Evolutionary conservation across 345 rosid species (phyloP).

Genomic region (Gossypium stocksii): DNA sequence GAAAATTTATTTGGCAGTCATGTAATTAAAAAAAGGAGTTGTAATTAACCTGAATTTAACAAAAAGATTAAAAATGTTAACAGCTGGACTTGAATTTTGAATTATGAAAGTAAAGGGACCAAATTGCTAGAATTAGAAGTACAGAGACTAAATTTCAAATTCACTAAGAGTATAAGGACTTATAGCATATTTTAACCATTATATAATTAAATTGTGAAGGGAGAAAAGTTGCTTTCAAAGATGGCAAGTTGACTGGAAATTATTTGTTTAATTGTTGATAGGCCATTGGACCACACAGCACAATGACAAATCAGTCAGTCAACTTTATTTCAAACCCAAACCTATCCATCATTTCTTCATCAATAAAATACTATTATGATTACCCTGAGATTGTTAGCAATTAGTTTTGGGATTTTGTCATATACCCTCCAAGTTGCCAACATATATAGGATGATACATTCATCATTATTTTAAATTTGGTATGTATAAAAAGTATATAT

Average conservation of each 20-base stretch:
- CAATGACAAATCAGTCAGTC: conserved; percentile 10
- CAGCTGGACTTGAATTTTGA: too few relatives aligned
- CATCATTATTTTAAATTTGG: too few relatives aligned
- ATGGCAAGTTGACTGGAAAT: not conserved
- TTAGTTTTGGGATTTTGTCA: not conserved
- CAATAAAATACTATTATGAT: not conserved
- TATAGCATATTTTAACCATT: too few relatives aligned
- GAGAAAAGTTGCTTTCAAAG: not conserved
- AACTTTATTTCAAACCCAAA: conserved; percentile 5
- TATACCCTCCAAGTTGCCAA: not conserved
- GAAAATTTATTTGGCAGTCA: too few relatives aligned
- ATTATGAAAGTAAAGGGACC: too few relatives aligned
- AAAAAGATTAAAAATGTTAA: too few relatives aligned
- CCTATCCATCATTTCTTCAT: not conserved
- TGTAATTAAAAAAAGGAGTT: too few relatives aligned
- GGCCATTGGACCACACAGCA: not conserved
- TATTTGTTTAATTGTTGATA: not conserved
- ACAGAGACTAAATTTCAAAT: too few relatives aligned
- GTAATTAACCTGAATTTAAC: too few relatives aligned
- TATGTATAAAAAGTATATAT: too few relatives aligned
- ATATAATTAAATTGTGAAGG: not conserved
- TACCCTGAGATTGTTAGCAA: not conserved
- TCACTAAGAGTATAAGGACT: too few relatives aligned
- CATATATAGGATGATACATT: not conserved
- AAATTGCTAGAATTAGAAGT: too few relatives aligned